A percentile compares a stretch with the other conserved stretches of the same genome.
phyloP scores from a whole-genome alignment of 2,329 filamentous ascomycete species.

The Pseudonectria foliicola region DNA sequence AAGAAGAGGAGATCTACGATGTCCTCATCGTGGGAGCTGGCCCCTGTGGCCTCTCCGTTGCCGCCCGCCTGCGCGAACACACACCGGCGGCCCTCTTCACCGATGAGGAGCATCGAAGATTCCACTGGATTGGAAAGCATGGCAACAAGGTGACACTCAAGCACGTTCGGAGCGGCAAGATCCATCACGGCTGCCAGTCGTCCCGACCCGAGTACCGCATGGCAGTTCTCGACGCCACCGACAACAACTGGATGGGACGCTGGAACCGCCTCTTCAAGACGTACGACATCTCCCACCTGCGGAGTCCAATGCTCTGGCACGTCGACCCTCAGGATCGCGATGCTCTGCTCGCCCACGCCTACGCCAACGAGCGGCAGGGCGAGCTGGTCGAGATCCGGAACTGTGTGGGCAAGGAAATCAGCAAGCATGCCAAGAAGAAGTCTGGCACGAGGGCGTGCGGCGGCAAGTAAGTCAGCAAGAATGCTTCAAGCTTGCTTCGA shows the following conservation, averaged over 20 bases:
- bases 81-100: constrained; percentile 76
- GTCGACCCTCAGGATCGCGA: constrained; percentile 70
- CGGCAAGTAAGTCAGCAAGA: constrained; percentile 40
- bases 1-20: constrained; percentile 44
- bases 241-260: constrained; percentile 57
- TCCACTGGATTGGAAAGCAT: constrained; percentile 67
- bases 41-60: constrained; percentile 66
- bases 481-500: too few species aligned
- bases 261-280: constrained; percentile 65
- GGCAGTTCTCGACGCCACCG: constrained; percentile 60
- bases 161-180: constrained; percentile 29
- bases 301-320: constrained; percentile 80
- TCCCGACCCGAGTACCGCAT: constrained; percentile 33
- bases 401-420: constrained; percentile 72
- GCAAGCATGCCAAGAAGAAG: constrained; percentile 72
- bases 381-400: constrained; percentile 65
- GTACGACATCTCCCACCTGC: constrained; percentile 63
- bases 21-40: constrained; percentile 69
- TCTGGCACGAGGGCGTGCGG: constrained; percentile 28
- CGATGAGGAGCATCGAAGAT: constrained; percentile 75
- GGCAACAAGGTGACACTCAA: constrained; percentile 53
- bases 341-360: constrained; percentile 62
- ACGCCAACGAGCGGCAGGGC: constrained; percentile 49
- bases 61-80: constrained; percentile 62
- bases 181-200: constrained; percentile 6